Conservation (phyloP, 2,329 filamentous ascomycete genomes). For the Exophiala oligosperma region DNA sequence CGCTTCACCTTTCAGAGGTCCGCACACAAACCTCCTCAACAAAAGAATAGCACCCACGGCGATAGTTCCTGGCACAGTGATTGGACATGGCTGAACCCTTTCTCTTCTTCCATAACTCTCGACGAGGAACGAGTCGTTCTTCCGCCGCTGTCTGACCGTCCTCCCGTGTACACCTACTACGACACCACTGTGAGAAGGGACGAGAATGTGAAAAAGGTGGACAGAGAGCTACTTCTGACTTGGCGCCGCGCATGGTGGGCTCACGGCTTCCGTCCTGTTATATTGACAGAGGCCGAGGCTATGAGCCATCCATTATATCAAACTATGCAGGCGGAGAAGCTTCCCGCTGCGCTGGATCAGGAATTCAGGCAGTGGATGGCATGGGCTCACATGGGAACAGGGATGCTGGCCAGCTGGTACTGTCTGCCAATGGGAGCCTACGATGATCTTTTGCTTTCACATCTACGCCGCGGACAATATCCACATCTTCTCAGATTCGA, state of each 20-base stretch:
- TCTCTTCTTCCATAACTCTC: constrained; percentile 75
- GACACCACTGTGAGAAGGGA: constrained; percentile 67
- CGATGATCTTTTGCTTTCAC: constrained; percentile 70
- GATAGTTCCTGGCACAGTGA: constrained; percentile 83
- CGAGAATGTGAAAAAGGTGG: constrained; percentile 65
- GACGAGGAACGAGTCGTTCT: constrained; percentile 83
- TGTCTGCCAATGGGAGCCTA: constrained; percentile 79
- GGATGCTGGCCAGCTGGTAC: constrained; percentile 76
- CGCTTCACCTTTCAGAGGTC: constrained; percentile 64
- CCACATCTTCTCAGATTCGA: constrained; percentile 73
- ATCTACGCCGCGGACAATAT: constrained; percentile 74
- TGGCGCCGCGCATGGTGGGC: constrained; percentile 97
- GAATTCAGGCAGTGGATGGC: constrained; percentile 86
- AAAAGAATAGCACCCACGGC: constrained; percentile 75
- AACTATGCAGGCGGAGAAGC: constrained; percentile 62
- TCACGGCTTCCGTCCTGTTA: constrained; percentile 82
- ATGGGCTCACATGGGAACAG: constrained; percentile 87
- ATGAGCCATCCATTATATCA: constrained; percentile 79
- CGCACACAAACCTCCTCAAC: constrained; percentile 69
- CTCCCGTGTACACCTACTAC: constrained; percentile 88
- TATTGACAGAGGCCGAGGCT: constrained; percentile 77
- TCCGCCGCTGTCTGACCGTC: constrained; percentile 69
- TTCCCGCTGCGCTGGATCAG: constrained; percentile 62
- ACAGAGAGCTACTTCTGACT: constrained; percentile 75
- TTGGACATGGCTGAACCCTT: constrained; percentile 88